A percentile compares a stretch with the other conserved stretches of the same genome.
phyloP scores from a whole-genome alignment of 176 grass and related monocot genomes.

The Paspalum notatum region DNA sequence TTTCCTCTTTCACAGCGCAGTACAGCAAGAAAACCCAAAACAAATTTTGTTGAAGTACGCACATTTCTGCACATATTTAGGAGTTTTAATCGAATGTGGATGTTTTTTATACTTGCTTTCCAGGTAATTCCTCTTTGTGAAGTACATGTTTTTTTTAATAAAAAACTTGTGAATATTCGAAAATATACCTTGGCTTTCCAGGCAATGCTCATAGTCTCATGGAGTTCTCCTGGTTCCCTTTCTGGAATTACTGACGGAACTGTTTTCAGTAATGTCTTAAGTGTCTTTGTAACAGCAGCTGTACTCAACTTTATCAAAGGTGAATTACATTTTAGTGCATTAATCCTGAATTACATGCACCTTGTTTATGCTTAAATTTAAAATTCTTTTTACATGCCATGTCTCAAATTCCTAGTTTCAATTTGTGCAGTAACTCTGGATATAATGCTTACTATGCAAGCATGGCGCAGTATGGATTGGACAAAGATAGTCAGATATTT shows the following conservation, averaged over 20 bases:
- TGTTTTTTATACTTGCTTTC: slow-evolving; percentile 72
- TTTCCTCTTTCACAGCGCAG: slow-evolving; percentile 31
- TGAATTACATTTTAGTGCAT: slow-evolving; percentile 33
- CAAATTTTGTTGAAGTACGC: slow-evolving; percentile 81
- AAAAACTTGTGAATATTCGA: slow-evolving; percentile 22
- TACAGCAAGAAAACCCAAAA: slow-evolving; percentile 54
- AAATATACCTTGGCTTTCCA: slow-evolving; percentile 36
- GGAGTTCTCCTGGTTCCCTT: slow-evolving; percentile 72
- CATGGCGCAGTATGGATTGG: slow-evolving; percentile 71
- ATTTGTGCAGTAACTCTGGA: slow-evolving; percentile 59
- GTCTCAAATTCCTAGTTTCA: slow-evolving; percentile 28
- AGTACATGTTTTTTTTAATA: slow-evolving; percentile 3
- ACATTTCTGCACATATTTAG: slow-evolving; percentile 79
- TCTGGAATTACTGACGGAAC: slow-evolving; percentile 65
- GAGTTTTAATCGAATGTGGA: slow-evolving; percentile 83
- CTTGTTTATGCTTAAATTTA: slow-evolving; percentile 25
- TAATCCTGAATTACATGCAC: neutral
- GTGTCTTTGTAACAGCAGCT: slow-evolving; percentile 73
- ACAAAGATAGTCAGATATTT: slow-evolving; percentile 67
- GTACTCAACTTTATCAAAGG: slow-evolving; percentile 75
- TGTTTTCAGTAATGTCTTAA: slow-evolving; percentile 70
- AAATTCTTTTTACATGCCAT: slow-evolving; percentile 31
- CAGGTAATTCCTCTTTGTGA: slow-evolving; percentile 55
- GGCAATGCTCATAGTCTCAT: slow-evolving; percentile 79
- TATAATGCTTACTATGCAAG: slow-evolving; percentile 66